Evolutionary conservation across 1,284 basidiomycete species (phyloP), one percentile per base, ranked within the genome.

Genomic region (Ceratorhiza oryzae-sativae): DNA sequence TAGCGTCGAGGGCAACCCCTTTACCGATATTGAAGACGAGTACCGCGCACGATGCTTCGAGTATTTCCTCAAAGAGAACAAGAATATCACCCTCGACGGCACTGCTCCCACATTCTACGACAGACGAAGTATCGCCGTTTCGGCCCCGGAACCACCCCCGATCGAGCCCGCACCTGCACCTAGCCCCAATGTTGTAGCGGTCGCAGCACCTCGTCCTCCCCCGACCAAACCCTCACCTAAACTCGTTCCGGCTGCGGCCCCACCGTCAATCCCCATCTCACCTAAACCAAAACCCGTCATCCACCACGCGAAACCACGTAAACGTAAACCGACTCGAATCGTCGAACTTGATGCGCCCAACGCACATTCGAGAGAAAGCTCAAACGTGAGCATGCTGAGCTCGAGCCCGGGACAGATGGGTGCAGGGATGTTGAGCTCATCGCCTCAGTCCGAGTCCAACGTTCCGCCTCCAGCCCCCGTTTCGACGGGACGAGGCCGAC

Each of bases 31-130:
- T 65, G 89, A 93, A 77, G 89, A 90, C 72, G 86, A 86, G 67
- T 93, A 91, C 78, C 85, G 95, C 13, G 81, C 92, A 32, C 84
- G 87, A 18, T 91, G 93, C 77, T 95, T 95, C 76, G 88, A 91
- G 74, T 85, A 87, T 76, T 97, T 97, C 80, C 88, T 86, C 79
- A 89, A 87, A 77, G 95, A 97, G 80, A 88, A 90, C 36, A 91
- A 89, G 77, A 82, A 80, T 2, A 84, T 95, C 42, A 79, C 82
- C 23, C 79, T 98, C 42, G 95, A 98, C 78, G 94, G 93, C 23
- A 83, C 86, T 10, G 81, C 82, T 5, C 89, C 92, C 4, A 87
- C 88, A 6, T 93, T 90, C 81, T 89, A 89, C 77, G 95, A 98
- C 83, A 87, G 86, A 77, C 84, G 88, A 71, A 86, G 85, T 49